Conservation (phyloP, 2,329 filamentous ascomycete genomes). For the Botrytis aclada region DNA sequence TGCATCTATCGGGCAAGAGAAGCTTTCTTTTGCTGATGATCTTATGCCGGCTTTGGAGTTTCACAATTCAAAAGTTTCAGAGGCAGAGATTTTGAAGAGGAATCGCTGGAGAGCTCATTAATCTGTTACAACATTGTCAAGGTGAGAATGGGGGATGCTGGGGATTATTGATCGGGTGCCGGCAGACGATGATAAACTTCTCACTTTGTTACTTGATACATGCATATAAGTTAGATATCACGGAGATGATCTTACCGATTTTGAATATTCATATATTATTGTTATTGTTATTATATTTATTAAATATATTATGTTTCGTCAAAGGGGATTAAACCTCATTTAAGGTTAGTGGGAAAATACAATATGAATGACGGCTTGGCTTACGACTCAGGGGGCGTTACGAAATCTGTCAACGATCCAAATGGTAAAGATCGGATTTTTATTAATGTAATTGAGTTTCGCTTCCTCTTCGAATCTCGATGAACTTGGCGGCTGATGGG, state of each 20-base stretch:
- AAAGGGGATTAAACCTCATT: not conserved
- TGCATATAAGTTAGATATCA: not conserved
- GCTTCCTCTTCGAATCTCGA: not conserved
- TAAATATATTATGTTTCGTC: not conserved
- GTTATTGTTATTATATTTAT: not conserved
- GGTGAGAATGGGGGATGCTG: not conserved
- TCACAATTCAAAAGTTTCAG: not conserved
- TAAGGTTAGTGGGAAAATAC: not conserved
- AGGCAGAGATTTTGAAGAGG: not conserved
- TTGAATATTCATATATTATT: not conserved
- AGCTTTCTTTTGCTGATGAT: not conserved
- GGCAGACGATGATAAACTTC: not conserved
- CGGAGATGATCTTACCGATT: not conserved
- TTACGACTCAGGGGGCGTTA: not conserved
- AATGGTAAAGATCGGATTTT: not conserved
- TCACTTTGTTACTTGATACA: not conserved
- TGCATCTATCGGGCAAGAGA: not conserved
- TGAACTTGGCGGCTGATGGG: not conserved
- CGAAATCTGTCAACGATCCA: not conserved
- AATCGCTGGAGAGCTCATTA: not conserved
- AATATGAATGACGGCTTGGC: not conserved
- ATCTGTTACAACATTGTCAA: not conserved
- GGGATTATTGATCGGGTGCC: not conserved
- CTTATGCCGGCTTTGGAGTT: not conserved
- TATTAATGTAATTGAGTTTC: not conserved